Percentiles rank a stretch among this genome's conserved stretches.
phyloP scores from a whole-genome alignment of 192 early-diverging fungal genomes.

The Phlyctochytrium bullatum region DNA sequence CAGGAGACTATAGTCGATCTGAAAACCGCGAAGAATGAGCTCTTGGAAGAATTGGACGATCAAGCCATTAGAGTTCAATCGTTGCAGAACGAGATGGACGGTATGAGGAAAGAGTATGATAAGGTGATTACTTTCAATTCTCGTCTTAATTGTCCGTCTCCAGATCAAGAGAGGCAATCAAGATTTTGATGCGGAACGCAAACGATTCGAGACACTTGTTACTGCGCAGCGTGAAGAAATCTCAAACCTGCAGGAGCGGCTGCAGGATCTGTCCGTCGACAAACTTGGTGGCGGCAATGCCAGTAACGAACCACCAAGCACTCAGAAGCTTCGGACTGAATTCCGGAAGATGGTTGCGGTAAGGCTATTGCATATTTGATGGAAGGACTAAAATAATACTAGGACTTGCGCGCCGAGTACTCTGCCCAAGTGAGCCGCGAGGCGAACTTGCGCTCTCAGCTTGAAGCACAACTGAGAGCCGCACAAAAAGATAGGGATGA shows the following conservation, averaged over 20 bases:
- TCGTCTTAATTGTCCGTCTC: not conserved
- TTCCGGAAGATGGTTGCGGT: constrained; percentile 36
- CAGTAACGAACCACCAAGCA: constrained; percentile 13
- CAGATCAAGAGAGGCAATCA: constrained; percentile 5
- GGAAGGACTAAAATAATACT: not conserved
- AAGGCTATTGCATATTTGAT: constrained; percentile 2
- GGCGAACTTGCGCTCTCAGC: constrained; percentile 8
- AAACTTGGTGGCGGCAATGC: constrained; percentile 19
- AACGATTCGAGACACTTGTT: constrained; percentile 14
- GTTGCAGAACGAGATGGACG: constrained; percentile 24
- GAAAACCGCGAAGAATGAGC: constrained; percentile 37
- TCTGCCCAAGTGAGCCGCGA: constrained; percentile 14
- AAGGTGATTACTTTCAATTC: constrained; percentile 8
- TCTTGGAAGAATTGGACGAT: constrained; percentile 46
- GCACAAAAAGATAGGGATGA: constrained; percentile 7
- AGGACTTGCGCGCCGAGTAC: constrained; percentile 24
- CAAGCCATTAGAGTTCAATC: constrained; percentile 32
- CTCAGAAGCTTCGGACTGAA: constrained; percentile 27
- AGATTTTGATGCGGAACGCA: constrained; percentile 24
- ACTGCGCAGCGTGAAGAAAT: constrained; percentile 19
- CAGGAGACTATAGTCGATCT: constrained; percentile 42
- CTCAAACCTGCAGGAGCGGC: constrained; percentile 9
- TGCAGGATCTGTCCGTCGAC: constrained; percentile 29
- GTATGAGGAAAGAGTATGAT: constrained; percentile 29
- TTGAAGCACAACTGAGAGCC: constrained; percentile 12